Percentiles rank a stretch among this genome's conserved stretches.
These are phyloP conservation scores for Bonia amplexicaulis DNA, from an alignment of 176 grass and related monocot genomes.

Conservation along the genomic window DNA sequence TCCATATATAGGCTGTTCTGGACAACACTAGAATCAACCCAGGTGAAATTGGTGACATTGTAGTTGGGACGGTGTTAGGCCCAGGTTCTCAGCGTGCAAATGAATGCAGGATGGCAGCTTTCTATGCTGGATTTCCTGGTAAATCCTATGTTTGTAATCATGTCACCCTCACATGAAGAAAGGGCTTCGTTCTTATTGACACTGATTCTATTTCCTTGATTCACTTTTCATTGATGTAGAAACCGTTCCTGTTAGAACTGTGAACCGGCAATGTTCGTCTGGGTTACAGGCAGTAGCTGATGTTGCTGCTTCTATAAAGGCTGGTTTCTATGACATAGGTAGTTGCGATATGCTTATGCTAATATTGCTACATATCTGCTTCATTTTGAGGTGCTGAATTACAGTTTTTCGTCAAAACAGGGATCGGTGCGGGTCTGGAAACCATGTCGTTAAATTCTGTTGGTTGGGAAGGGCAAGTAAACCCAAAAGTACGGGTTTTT, in stretches of 20 bases:
- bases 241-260: slow-evolving; percentile 89
- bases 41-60: slow-evolving; percentile 73
- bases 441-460: slow-evolving; percentile 70
- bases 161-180: neutral
- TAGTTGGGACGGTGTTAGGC: slow-evolving; percentile 81
- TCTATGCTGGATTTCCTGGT: slow-evolving; percentile 96
- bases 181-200: neutral
- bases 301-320: slow-evolving; percentile 84
- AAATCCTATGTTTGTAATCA: neutral
- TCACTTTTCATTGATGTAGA: slow-evolving; percentile 27
- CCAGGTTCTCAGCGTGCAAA: slow-evolving; percentile 73
- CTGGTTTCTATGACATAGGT: slow-evolving; percentile 98
- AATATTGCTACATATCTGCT: neutral
- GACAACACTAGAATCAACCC: slow-evolving; percentile 85
- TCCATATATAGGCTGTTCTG: slow-evolving; percentile 53
- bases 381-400: slow-evolving; percentile 9
- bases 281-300: slow-evolving; percentile 91
- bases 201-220: neutral
- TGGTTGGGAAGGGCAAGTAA: slow-evolving; percentile 85
- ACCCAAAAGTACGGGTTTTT: slow-evolving; percentile 66
- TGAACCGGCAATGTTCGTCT: slow-evolving; percentile 93
- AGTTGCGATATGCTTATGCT: neutral
- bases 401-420: slow-evolving; percentile 32
- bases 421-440: slow-evolving; percentile 87
- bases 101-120: slow-evolving; percentile 90